A percentile compares a stretch with the other conserved stretches of the same genome.
Conservation (phyloP, 2,329 filamentous ascomycete genomes). For the Penicillium sp. region DNA sequence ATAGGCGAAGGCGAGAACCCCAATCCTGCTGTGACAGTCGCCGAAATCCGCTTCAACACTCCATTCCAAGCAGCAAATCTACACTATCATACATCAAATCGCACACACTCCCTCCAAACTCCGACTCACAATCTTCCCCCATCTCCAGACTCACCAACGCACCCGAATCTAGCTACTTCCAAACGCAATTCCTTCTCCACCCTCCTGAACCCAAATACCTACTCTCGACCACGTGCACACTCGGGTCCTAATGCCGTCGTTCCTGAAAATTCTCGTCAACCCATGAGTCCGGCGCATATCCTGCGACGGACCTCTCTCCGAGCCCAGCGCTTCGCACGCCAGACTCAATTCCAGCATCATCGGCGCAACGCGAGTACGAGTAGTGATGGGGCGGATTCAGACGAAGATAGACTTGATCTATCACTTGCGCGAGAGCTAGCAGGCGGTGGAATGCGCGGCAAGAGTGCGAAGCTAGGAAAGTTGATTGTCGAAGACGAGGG, state of each 20-base stretch:
- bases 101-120: constrained; percentile 17
- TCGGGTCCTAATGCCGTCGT: constrained; percentile 23
- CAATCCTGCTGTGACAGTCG: constrained; percentile 56
- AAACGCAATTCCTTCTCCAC: constrained; percentile 33
- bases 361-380: constrained; percentile 27
- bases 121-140: constrained; percentile 2
- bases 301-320: constrained; percentile 30
- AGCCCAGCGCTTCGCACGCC: constrained; percentile 16
- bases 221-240: constrained; percentile 27
- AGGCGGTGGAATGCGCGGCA: constrained; percentile 80
- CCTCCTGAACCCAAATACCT: constrained; percentile 32
- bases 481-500: constrained; percentile 86
- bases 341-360: constrained; percentile 13
- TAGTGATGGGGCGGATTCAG: constrained; percentile 23
- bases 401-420: constrained; percentile 60
- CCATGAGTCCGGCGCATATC: constrained; percentile 31
- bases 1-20: constrained; percentile 11
- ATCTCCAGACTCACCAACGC: constrained; percentile 6
- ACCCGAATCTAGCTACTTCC: constrained; percentile 9
- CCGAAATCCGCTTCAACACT: constrained; percentile 87
- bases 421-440: constrained; percentile 78
- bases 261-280: constrained; percentile 19
- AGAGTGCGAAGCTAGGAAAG: constrained; percentile 89
- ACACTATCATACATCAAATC: constrained; percentile 21
- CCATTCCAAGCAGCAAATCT: constrained; percentile 53